Evolutionary conservation across 192 early-diverging fungal species (phyloP).

Genomic region (Rhizophagus clarus): DNA sequence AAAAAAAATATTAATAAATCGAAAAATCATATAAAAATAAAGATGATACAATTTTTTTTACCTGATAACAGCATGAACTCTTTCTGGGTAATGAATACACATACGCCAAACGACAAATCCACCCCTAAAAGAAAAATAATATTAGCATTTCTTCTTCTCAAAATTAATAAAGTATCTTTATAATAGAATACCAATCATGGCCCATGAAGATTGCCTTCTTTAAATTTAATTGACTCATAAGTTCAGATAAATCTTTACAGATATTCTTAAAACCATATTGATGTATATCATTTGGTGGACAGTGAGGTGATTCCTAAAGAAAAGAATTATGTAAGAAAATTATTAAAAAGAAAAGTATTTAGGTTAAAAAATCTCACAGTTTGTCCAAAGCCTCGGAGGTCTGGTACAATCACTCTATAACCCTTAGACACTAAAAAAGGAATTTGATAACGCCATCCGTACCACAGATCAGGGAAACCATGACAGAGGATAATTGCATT

Average conservation of each 20-base stretch:
- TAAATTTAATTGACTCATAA: constrained; percentile 60
- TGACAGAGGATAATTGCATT: constrained; percentile 41
- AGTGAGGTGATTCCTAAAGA: constrained; percentile 40
- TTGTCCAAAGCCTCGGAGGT: constrained; percentile 57
- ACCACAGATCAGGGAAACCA: constrained; percentile 49
- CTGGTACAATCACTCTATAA: constrained; percentile 59
- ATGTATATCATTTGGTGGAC: constrained; percentile 36
- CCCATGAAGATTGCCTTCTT: constrained; percentile 58
- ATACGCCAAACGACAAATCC: constrained; percentile 57
- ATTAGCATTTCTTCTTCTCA: background rate
- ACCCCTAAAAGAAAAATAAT: constrained; percentile 37
- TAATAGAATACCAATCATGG: constrained; percentile 62
- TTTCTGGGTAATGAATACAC: constrained; percentile 59
- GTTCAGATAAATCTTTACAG: constrained; percentile 51
- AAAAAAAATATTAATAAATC: background rate
- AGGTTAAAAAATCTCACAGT: constrained; percentile 36
- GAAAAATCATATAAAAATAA: background rate
- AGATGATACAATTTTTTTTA: background rate
- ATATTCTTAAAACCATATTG: constrained; percentile 55
- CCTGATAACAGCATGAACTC: constrained; percentile 51
- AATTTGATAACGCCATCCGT: constrained; percentile 53
- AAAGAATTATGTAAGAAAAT: background rate
- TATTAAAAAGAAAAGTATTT: background rate
- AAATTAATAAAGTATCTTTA: background rate
- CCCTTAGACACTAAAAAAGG: constrained; percentile 53